Evolutionary conservation across 1,284 basidiomycete species (phyloP).

Genomic region (Ustilago trichophora): DNA sequence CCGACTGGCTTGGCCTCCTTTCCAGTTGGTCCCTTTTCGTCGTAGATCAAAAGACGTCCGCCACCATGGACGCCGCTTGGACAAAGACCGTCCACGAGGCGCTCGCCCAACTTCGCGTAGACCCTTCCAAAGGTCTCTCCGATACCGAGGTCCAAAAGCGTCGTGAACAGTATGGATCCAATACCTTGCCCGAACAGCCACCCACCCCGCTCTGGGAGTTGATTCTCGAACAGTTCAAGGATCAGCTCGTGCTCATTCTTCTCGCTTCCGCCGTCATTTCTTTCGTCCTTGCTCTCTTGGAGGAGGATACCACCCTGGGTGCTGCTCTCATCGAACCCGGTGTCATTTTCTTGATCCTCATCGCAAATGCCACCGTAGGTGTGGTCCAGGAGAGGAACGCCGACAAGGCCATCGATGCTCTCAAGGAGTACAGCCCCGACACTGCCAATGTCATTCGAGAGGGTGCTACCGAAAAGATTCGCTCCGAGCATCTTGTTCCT

Average conservation of each 20-base stretch:
- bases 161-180: constrained; percentile 50
- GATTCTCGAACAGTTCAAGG: constrained; percentile 90
- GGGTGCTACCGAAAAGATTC: constrained; percentile 43
- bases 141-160: constrained; percentile 45
- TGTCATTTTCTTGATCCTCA: constrained; percentile 65
- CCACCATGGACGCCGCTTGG: constrained; percentile 61
- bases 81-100: constrained; percentile 56
- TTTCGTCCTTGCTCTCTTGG: constrained; percentile 61
- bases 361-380: constrained; percentile 65
- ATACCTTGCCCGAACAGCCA: constrained; percentile 81
- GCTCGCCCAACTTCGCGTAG: constrained; percentile 50
- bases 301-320: constrained; percentile 59
- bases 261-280: constrained; percentile 64
- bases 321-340: constrained; percentile 64
- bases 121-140: constrained; percentile 54
- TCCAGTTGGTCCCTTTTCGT: too few species aligned
- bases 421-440: constrained; percentile 64
- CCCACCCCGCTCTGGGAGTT: constrained; percentile 90
- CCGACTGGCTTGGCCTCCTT: too few species aligned
- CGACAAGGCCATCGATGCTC: constrained; percentile 65
- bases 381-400: constrained; percentile 66
- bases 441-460: constrained; percentile 58
- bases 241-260: constrained; percentile 65
- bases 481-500: constrained; percentile 59
- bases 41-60: too few species aligned